Evolutionary conservation across 208 protist genomes (phyloP).

Genomic region (Trypanosoma lewisi): DNA sequence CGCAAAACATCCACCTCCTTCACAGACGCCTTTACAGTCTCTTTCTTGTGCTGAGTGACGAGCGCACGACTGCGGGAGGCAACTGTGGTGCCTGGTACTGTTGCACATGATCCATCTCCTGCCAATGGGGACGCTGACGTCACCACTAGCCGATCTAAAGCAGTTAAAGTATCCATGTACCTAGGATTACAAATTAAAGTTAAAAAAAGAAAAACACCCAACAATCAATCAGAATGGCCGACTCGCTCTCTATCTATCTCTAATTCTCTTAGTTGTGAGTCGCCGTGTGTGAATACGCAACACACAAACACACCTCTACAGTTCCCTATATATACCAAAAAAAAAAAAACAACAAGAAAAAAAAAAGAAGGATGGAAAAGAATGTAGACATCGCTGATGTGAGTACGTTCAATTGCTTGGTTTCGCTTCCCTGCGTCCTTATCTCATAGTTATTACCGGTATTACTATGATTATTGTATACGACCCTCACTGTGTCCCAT

Average conservation of each 20-base stretch:
- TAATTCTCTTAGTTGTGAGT: no score
- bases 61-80: slow-evolving; percentile 19
- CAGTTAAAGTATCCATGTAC: not conserved
- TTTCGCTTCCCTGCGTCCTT: no score
- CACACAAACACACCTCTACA: not conserved
- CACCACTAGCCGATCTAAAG: slow-evolving; percentile 1
- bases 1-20: slow-evolving; percentile 28
- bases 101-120: not conserved
- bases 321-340: not conserved
- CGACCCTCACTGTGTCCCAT: not conserved
- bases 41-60: slow-evolving; percentile 17
- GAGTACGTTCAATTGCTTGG: not conserved
- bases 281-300: not conserved
- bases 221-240: no score
- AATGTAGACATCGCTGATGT: no score
- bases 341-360: not conserved
- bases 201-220: not conserved
- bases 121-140: not conserved
- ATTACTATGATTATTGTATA: not conserved
- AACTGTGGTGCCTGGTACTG: slow-evolving; percentile 4
- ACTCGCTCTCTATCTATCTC: no score
- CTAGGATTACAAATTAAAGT: not conserved
- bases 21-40: slow-evolving; percentile 23
- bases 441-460: not conserved
- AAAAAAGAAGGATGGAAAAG: not conserved